Evolutionary conservation across 2,329 filamentous ascomycete genomes (phyloP).

Genomic region (Exophiala aquamarina): DNA sequence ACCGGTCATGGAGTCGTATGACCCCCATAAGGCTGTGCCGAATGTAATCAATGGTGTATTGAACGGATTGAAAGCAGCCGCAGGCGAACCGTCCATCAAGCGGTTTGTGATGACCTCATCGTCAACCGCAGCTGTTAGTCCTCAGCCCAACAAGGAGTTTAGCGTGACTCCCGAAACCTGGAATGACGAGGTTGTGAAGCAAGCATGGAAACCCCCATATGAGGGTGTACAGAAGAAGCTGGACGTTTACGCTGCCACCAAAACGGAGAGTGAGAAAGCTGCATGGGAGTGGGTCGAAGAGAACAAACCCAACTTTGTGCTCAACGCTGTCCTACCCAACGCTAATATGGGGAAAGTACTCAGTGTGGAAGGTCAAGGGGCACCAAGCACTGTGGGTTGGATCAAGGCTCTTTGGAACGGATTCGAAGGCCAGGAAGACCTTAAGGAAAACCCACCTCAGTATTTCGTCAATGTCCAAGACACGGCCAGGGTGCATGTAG

Average conservation of each 20-base stretch:
- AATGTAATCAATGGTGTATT: constrained; percentile 49
- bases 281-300: constrained; percentile 41
- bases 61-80: constrained; percentile 27
- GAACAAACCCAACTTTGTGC: constrained; percentile 27
- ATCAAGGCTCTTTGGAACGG: constrained; percentile 39
- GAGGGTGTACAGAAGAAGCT: constrained; percentile 25
- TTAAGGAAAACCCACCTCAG: constrained; percentile 35
- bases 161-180: constrained; percentile 37
- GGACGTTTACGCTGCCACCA: constrained; percentile 43
- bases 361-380: constrained; percentile 14
- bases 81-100: constrained; percentile 32
- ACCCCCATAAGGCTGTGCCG: constrained; percentile 45
- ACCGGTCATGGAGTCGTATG: constrained; percentile 36
- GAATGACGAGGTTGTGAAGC: constrained; percentile 36
- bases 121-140: constrained; percentile 18
- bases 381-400: constrained; percentile 21
- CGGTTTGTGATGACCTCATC: constrained; percentile 24
- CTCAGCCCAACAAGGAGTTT: constrained; percentile 38
- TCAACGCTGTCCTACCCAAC: constrained; percentile 29
- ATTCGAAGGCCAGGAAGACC: constrained; percentile 31
- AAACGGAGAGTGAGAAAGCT: constrained; percentile 39
- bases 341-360: constrained; percentile 20
- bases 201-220: constrained; percentile 39
- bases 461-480: constrained; percentile 46
- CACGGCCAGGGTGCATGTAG: constrained; percentile 52